phyloP scores from a whole-genome alignment of 2,329 filamentous ascomycete species.

The Madurella mycetomatis region DNA sequence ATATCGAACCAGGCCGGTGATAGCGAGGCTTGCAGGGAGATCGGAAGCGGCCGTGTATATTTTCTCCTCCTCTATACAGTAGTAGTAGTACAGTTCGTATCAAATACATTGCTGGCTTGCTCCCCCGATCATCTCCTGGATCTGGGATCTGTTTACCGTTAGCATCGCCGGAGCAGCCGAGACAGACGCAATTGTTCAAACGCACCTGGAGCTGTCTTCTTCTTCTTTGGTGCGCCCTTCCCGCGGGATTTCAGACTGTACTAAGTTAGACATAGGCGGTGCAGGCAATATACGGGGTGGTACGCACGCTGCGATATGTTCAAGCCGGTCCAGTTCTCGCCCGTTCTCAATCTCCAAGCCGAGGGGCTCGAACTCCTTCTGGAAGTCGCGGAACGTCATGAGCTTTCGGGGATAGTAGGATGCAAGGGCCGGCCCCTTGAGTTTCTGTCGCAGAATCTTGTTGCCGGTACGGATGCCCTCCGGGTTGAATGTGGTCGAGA shows the following conservation, averaged over 20 bases:
- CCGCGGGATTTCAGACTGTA: conserved; percentile 69
- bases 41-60: conserved; percentile 16
- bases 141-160: conserved; percentile 37
- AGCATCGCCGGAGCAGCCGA: conserved; percentile 26
- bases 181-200: background rate
- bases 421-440: conserved; percentile 76
- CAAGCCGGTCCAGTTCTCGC: conserved; percentile 72
- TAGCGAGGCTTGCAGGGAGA: background rate
- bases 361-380: conserved; percentile 58
- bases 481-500: conserved; percentile 88
- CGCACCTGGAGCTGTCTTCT: conserved; percentile 53
- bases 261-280: conserved; percentile 16
- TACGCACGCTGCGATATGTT: conserved; percentile 63
- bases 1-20: no score
- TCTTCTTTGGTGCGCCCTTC: conserved; percentile 87
- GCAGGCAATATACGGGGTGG: background rate
- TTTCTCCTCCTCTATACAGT: conserved; percentile 19
- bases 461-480: conserved; percentile 77
- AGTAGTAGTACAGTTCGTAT: conserved; percentile 19
- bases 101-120: background rate
- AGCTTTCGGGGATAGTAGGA: conserved; percentile 83
- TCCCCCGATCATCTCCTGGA: conserved; percentile 28
- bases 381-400: conserved; percentile 68
- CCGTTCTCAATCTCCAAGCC: conserved; percentile 68
- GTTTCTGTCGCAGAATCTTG: conserved; percentile 83